These are phyloP conservation scores for Geosmithia flava DNA, from an alignment of 2,329 filamentous ascomycete species.

Conservation along the genomic window DNA sequence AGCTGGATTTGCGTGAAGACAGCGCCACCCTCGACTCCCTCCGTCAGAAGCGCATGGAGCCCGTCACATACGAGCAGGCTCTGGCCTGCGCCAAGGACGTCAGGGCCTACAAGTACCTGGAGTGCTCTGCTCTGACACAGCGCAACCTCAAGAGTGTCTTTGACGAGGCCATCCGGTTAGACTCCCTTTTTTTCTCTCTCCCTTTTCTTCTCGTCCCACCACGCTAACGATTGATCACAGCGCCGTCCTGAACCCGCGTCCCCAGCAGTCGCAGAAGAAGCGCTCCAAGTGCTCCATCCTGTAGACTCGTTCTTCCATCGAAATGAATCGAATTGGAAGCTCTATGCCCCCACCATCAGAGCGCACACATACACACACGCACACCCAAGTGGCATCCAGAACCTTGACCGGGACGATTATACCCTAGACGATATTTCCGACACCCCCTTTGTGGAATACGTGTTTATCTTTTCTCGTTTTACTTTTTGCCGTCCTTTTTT, in stretches of 20 bases:
- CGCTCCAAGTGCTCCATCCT: slow-evolving; percentile 59
- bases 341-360: background rate
- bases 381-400: background rate
- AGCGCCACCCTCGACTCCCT: slow-evolving; percentile 69
- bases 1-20: slow-evolving; percentile 91
- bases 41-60: slow-evolving; percentile 86
- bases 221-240: slow-evolving; percentile 22
- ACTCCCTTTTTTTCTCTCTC: slow-evolving; percentile 10
- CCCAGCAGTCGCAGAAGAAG: slow-evolving; percentile 44
- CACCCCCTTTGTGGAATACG: background rate
- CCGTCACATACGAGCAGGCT: slow-evolving; percentile 91
- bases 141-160: slow-evolving; percentile 97
- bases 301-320: slow-evolving; percentile 23
- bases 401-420: slow-evolving; percentile 1
- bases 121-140: slow-evolving; percentile 95
- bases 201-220: background rate
- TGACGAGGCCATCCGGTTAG: slow-evolving; percentile 93
- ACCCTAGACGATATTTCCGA: slow-evolving; percentile 2
- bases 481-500: background rate
- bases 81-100: slow-evolving; percentile 86
- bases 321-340: background rate
- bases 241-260: slow-evolving; percentile 59
- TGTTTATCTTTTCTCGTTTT: background rate
- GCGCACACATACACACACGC: background rate
- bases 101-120: slow-evolving; percentile 90